phyloP scores from a whole-genome alignment of 192 early-diverging fungal species.

The Coemansia nantahalensis region DNA sequence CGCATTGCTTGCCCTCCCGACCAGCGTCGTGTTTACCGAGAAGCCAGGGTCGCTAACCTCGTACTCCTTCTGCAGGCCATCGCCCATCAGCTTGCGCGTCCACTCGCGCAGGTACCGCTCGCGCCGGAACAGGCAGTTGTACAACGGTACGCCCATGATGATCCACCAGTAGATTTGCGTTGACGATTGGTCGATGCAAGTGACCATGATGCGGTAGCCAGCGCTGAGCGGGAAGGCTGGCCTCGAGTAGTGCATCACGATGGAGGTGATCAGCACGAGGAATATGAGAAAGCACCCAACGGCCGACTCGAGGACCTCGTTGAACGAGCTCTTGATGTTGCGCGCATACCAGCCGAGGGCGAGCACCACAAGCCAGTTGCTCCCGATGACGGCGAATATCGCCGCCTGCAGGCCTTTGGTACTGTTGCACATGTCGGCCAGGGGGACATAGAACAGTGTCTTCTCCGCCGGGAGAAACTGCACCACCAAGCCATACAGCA shows the following conservation, averaged over 20 bases:
- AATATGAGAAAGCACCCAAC: too few species aligned
- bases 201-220: too few species aligned
- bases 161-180: too few species aligned
- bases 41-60: not conserved
- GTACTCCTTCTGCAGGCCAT: constrained; percentile 24
- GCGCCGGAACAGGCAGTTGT: constrained; percentile 21
- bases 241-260: too few species aligned
- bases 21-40: too few species aligned
- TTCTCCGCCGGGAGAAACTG: constrained; percentile 3
- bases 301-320: constrained; percentile 39
- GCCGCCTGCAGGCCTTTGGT: constrained; percentile 24
- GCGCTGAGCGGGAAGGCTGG: too few species aligned
- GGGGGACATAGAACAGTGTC: constrained; percentile 21
- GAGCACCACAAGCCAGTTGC: constrained; percentile 24
- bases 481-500: constrained; percentile 31
- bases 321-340: constrained; percentile 49
- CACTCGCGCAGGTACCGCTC: constrained; percentile 19
- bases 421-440: constrained; percentile 30
- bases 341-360: constrained; percentile 35
- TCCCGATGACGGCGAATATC: constrained; percentile 35
- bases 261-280: too few species aligned
- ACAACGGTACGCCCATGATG: too few species aligned
- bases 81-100: constrained; percentile 18
- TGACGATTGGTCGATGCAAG: too few species aligned
- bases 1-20: too few species aligned